phyloP scores from a whole-genome alignment of 352 stramenopile genomes.

The Phytophthora sp. region DNA sequence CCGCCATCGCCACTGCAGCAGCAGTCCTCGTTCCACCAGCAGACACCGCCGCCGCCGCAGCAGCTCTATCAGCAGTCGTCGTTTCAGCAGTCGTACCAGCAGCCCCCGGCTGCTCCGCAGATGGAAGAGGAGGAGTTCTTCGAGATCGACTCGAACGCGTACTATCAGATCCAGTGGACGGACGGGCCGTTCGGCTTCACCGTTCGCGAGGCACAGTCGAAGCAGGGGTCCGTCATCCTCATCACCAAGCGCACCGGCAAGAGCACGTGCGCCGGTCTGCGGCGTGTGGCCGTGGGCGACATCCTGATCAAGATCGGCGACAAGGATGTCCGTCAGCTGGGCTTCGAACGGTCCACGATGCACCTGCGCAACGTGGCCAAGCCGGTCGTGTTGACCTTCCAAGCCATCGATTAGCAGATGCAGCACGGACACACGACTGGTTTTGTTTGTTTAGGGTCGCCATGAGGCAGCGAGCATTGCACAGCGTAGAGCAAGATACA shows the following conservation, averaged over 20 bases:
- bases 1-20: constrained; percentile 5
- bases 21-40: constrained; percentile 12
- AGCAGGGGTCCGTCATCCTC: constrained; percentile 69
- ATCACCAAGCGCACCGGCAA: constrained; percentile 86
- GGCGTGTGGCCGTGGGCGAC: constrained; percentile 76
- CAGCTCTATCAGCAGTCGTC: constrained; percentile 22
- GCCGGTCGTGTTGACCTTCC: constrained; percentile 78
- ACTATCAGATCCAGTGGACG: constrained; percentile 84
- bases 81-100: constrained; percentile 20
- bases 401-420: constrained; percentile 67
- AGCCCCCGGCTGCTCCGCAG: constrained; percentile 16
- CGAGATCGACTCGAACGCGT: constrained; percentile 66
- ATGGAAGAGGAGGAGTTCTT: constrained; percentile 61
- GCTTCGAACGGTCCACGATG: constrained; percentile 77
- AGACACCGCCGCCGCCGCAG: background rate
- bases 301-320: constrained; percentile 81
- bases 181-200: constrained; percentile 84
- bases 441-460: constrained; percentile 32
- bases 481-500: constrained; percentile 11
- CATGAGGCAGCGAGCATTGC: background rate
- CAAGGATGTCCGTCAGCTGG: constrained; percentile 66
- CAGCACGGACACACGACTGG: constrained; percentile 13
- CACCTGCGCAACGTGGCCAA: constrained; percentile 79
- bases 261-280: constrained; percentile 74
- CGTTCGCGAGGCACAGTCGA: constrained; percentile 76